Base-by-base conservation (phyloP, 306 rosid genomes). In the Dryas alaskensis region DNA sequence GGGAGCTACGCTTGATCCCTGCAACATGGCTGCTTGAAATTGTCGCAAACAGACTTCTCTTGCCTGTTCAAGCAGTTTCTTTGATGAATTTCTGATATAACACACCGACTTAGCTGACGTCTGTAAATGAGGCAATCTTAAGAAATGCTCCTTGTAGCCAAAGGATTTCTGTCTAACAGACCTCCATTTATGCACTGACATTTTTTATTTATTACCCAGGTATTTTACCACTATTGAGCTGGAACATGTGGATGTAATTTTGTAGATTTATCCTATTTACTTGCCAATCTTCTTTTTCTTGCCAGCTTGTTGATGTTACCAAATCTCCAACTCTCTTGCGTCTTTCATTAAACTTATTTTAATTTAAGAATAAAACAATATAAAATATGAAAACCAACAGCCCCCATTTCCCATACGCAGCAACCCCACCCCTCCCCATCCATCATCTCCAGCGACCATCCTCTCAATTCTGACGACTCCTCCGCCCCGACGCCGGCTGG, bases 81-180 rank as follows among this genome's bases (percentile, higher is more conserved):
- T 69, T 61, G 42, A 82, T 77, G 80, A 73, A 76, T 54, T 81
- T 73, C 79, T 11, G 53, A 31, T 62, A 64, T 71, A 60, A 62
- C 69, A 12, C 31, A 17, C n/a, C 52, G 76, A 79, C 75, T 54
- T 72, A 49, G 79, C 78, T 75, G 79, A 78, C 51, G 77, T 81
- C 63, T 77, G 89, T 77, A 70, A 71, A 73, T 80, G 83, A 77
- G 80, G 67, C 64, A 31, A 69, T 58, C 48, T 25, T 3, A 50
- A 22, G 72, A 62, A 69, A 61, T 48, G 22, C 64, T 8, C 48
- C 43, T 65, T 60, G 77, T 72, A 71, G 83, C 72, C 58, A 53
- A 57, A 74, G 63, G 58, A 48, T 59, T 69, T 47, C 19, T 73
- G 68, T 78, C 45, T 54, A 44, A 49, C 67, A 46, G 49, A 68